A percentile compares a stretch with the other conserved stretches of the same genome.
These are phyloP conservation scores for Usnea hakonensis DNA, from an alignment of 495 filamentous ascomycete genomes.

Conservation along the genomic window DNA sequence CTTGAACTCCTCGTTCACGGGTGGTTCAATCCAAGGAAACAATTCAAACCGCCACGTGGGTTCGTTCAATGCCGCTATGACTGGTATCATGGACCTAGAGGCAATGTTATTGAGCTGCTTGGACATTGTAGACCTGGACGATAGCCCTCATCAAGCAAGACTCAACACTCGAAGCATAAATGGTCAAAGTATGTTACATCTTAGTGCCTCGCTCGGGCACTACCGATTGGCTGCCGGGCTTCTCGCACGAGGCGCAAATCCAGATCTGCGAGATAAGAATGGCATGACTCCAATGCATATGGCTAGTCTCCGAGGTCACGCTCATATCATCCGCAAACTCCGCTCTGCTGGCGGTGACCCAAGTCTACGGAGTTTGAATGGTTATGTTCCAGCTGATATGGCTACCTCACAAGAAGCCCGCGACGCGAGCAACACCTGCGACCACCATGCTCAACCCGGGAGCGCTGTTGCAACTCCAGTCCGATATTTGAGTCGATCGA, in stretches of 20 bases:
- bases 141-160: conserved; percentile 56
- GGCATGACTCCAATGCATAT: conserved; percentile 81
- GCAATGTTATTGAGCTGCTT: conserved; percentile 62
- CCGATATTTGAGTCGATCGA: conserved; percentile 53
- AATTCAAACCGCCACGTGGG: conserved; percentile 20
- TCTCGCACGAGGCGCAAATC: conserved; percentile 69
- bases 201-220: conserved; percentile 69
- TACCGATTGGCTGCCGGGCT: conserved; percentile 73
- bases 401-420: conserved; percentile 53
- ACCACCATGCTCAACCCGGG: conserved; percentile 49
- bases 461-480: conserved; percentile 46
- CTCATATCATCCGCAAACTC: conserved; percentile 67
- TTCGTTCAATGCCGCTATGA: conserved; percentile 34
- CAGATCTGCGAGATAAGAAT: conserved; percentile 65
- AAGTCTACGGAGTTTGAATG: conserved; percentile 58
- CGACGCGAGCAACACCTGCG: conserved; percentile 31
- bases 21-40: conserved; percentile 17
- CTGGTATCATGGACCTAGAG: conserved; percentile 52
- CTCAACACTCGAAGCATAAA: conserved; percentile 56
- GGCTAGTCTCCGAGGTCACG: conserved; percentile 68
- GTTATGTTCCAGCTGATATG: conserved; percentile 66
- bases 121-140: conserved; percentile 69
- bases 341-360: conserved; percentile 67
- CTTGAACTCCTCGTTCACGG: conserved; percentile 21
- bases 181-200: conserved; percentile 76